Percentiles rank a stretch among this genome's conserved stretches.
These are phyloP conservation scores for Lentinus polychrous DNA, from an alignment of 1,284 basidiomycete species.

Conservation along the genomic window DNA sequence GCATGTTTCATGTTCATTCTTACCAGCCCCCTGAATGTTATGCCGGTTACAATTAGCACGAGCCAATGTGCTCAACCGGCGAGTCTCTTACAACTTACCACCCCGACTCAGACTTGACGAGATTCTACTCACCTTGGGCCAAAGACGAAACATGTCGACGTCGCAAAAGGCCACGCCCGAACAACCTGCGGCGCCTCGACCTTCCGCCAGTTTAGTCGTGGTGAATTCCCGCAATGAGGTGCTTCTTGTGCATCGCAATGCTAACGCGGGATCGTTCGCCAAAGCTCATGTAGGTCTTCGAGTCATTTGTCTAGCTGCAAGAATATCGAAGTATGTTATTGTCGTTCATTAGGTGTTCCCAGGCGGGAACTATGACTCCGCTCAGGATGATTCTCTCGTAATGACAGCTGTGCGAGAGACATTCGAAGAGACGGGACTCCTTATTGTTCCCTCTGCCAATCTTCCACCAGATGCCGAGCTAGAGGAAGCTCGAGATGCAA, in stretches of 20 bases:
- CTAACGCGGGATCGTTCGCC: constrained; percentile 52
- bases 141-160: too few relatives aligned
- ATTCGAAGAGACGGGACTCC: constrained; percentile 65
- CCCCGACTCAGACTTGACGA: too few relatives aligned
- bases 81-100: too few relatives aligned
- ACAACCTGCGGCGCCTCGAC: constrained; percentile 30
- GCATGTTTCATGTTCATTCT: too few relatives aligned
- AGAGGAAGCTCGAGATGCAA: constrained; percentile 46
- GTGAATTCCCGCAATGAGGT: constrained; percentile 60
- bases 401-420: constrained; percentile 67
- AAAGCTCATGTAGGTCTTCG: constrained; percentile 51
- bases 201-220: constrained; percentile 59
- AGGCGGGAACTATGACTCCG: constrained; percentile 57
- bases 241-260: constrained; percentile 61
- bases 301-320: background rate
- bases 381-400: constrained; percentile 47
- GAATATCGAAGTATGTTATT: background rate
- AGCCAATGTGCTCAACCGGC: too few relatives aligned
- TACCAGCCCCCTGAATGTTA: too few relatives aligned
- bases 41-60: too few relatives aligned
- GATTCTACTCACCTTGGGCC: too few relatives aligned
- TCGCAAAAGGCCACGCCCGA: background rate
- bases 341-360: constrained; percentile 55
- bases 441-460: constrained; percentile 42
- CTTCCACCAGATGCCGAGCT: constrained; percentile 31